Base-by-base conservation (phyloP, 208 protist genomes). In the Kentomonas sorsogonicus region DNA sequence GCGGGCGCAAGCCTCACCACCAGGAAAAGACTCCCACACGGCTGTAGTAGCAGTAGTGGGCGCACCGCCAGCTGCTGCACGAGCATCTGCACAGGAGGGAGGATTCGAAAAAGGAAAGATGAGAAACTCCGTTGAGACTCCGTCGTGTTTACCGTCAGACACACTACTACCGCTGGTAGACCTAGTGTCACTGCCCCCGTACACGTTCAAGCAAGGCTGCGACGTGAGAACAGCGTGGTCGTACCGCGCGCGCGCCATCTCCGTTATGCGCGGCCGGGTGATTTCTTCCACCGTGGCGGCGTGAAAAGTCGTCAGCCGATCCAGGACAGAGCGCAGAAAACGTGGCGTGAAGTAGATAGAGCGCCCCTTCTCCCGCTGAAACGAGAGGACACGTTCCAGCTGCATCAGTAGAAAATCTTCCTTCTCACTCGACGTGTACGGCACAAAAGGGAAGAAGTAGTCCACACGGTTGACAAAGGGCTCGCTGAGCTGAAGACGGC, bases 391-490 rank as follows among this genome's bases (percentile, higher is more conserved):
- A 5, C 73, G 60, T 53, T 81, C 70, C n/a, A 94, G 69, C 50
- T 83, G 71, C 33, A 94, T 41, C 34, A 70, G 53, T 33, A 94
- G 76, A 64, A 86, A 91, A 10, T 66, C 53, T 29, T 60, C 31
- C 16, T 77, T 72, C 71, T 94, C 81, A 31, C 50, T 66, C 18
- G 38, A 44, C 33, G 71, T 83, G 81, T 94, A 94, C 30, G 87
- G 81, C 15, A 85, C 72, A 67, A 94, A 86, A 2, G 83, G 81
- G 43, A 87, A 71, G 56, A 91, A 91, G 60, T 69, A 75, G 58
- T 91, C 87, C 15, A 91, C 79, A 38, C 87, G 83, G 56, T 91
- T 94, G 16, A 89, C 77, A 53, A 94, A 91, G 7, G 87, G 87
- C 39, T 91, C 87, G 26, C 83, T 77, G 53, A 91, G 75, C 3